Evolutionary conservation across 345 rosid species (phyloP), one percentile per base, ranked within the genome.

Genomic region (Arabidopsis suecica): DNA sequence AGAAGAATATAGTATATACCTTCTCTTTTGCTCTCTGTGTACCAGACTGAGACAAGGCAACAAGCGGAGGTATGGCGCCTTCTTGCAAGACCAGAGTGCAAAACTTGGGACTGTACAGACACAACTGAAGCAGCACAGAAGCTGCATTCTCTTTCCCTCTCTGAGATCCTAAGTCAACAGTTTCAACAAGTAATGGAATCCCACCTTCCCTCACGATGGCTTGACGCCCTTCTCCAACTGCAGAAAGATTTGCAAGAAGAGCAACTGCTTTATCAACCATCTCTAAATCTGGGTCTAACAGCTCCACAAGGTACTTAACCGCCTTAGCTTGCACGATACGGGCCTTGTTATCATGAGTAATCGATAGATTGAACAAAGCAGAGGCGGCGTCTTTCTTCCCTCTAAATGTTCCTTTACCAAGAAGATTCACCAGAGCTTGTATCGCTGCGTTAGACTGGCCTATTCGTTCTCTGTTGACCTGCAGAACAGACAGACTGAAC

Each of bases 1-100:
- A 59, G n/a, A 6, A 45, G 20, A 45, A 48, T 36, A 30, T 56
- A 61, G 25, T 38, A 9, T 83, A 34, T 85, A 95, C 99, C 97
- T 95, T 95, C 82, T 92, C 97, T 79, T 88, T 95, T 36, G 93
- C 99, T 84, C 99, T 89, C 62, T 88, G 92, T 16, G 97, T 89
- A 78, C 99, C 99, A 16, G 91, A 88, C 73, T 89, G 97, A 20
- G 94, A 92, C 85, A 95, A 84, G 34, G 91, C 92, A 66, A 95
- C 97, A 75, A 95, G 91, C 45, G 99, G 97, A 80, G 97, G 96
- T 70, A 92, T 88, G 14, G 93, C 97, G 12, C 99, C 99, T 85
- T 92, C 99, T 85, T 90, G 96, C 80, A 92, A 85, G 76, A 95
- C 96, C 77, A 95, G 76, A 59, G 83, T 84, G 78, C 99, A 92